Conservation (phyloP, 83 land plant species). For the Picea abies region DNA sequence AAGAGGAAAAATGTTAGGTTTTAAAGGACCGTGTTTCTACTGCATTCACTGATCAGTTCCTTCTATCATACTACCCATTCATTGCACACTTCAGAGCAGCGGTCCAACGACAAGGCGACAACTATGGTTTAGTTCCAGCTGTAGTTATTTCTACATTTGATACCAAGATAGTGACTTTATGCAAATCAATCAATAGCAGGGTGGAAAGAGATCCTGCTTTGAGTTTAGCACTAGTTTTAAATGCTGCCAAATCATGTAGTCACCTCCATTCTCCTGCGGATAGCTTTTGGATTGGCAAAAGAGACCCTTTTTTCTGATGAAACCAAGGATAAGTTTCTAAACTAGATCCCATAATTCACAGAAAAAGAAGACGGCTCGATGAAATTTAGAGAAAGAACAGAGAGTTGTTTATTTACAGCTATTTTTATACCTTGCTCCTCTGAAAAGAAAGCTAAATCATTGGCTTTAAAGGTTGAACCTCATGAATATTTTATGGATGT, state of each 20-base stretch:
- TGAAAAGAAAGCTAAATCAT: constrained; percentile 38
- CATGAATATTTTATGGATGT: constrained; percentile 75
- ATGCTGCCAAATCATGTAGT: constrained; percentile 23
- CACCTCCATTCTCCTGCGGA: constrained; percentile 35
- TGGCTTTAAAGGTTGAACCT: constrained; percentile 42
- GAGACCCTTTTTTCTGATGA: constrained; percentile 29
- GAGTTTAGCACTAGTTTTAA: constrained; percentile 22
- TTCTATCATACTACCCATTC: too few relatives aligned
- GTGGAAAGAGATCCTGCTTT: constrained; percentile 52
- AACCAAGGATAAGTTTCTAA: constrained; percentile 17
- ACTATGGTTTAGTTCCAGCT: too few relatives aligned
- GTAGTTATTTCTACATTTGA: too few relatives aligned
- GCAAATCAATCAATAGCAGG: constrained; percentile 45
- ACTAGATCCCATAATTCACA: constrained; percentile 8
- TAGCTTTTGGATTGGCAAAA: constrained; percentile 48
- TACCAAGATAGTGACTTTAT: too few relatives aligned
- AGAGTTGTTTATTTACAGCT: constrained; percentile 32
- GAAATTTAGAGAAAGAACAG: neutral
- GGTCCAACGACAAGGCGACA: too few relatives aligned
- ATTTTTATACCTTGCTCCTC: constrained; percentile 1
- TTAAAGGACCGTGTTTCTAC: too few relatives aligned
- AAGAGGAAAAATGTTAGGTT: too few relatives aligned
- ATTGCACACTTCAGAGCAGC: too few relatives aligned
- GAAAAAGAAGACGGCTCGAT: constrained; percentile 11
- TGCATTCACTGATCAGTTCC: too few relatives aligned